A percentile compares a stretch with the other conserved stretches of the same genome.
Conservation (phyloP, 1,139 yeast genomes). For the Blastobotrys arbuscula region DNA sequence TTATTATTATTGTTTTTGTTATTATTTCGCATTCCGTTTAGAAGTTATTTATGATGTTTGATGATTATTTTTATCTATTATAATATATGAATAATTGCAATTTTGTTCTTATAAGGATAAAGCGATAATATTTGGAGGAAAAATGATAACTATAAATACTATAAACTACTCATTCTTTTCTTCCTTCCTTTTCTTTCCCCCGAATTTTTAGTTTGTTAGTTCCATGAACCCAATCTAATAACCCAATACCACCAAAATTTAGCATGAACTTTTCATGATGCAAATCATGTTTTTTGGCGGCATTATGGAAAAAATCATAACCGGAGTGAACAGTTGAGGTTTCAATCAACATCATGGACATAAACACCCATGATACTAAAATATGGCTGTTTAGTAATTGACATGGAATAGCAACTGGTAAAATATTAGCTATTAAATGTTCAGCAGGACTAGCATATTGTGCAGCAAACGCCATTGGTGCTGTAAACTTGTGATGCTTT, state of each 20-base stretch:
- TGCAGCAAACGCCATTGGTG: constrained; percentile 24
- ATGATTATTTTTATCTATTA: too few species aligned
- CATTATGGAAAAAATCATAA: constrained; percentile 20
- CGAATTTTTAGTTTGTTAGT: constrained; percentile 15
- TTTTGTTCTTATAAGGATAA: too few species aligned
- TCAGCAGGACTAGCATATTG: constrained; percentile 24
- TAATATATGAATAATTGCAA: too few species aligned
- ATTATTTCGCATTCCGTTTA: too few species aligned
- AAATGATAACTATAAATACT: too few species aligned
- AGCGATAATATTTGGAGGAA: too few species aligned
- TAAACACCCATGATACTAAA: constrained; percentile 18
- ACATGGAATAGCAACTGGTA: constrained; percentile 22
- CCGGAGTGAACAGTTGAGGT: constrained; percentile 25
- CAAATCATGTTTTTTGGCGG: constrained; percentile 23
- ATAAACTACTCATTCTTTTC: too few species aligned
- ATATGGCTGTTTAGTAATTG: constrained; percentile 18
- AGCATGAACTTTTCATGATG: constrained; percentile 25
- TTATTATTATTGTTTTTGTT: too few species aligned
- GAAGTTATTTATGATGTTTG: too few species aligned
- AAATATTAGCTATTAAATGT: constrained; percentile 21
- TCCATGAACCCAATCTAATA: constrained; percentile 21
- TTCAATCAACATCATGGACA: constrained; percentile 20
- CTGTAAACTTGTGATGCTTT: constrained; percentile 24
- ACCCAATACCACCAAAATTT: constrained; percentile 22
- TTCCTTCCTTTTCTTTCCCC: too few species aligned